Percentiles rank a stretch among this genome's conserved stretches.
These are phyloP conservation scores for Mucor velutinosus DNA, from an alignment of 371 early-diverging fungal species.

Conservation along the genomic window DNA sequence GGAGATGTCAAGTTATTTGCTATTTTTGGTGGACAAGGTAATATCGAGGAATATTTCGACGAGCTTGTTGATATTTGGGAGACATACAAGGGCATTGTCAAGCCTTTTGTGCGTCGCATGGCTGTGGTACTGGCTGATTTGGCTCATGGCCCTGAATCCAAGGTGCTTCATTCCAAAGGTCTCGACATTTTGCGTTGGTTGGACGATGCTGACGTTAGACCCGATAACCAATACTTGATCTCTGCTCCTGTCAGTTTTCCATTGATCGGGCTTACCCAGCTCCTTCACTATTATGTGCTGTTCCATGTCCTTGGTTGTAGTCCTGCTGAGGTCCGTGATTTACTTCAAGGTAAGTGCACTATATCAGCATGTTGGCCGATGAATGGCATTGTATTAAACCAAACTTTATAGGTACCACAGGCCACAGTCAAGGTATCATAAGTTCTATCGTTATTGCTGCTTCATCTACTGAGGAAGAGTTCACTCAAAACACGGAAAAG, in stretches of 20 bases:
- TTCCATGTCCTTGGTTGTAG: slow-evolving; percentile 57
- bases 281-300: slow-evolving; percentile 82
- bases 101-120: slow-evolving; percentile 80
- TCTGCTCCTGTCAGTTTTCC: slow-evolving; percentile 89
- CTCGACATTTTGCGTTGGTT: slow-evolving; percentile 90
- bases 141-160: slow-evolving; percentile 70
- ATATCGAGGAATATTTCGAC: slow-evolving; percentile 93
- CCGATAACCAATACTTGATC: slow-evolving; percentile 81
- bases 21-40: slow-evolving; percentile 97
- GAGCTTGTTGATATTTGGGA: slow-evolving; percentile 82
- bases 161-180: slow-evolving; percentile 79
- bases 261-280: slow-evolving; percentile 87
- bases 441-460: slow-evolving; percentile 90
- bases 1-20: slow-evolving; percentile 78
- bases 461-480: slow-evolving; percentile 81
- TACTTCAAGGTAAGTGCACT: slow-evolving; percentile 48
- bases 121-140: slow-evolving; percentile 71
- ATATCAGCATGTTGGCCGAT: not conserved
- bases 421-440: slow-evolving; percentile 95
- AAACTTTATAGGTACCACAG: slow-evolving; percentile 73
- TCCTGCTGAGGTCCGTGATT: slow-evolving; percentile 46
- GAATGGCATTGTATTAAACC: not conserved
- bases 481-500: slow-evolving; percentile 80
- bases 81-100: slow-evolving; percentile 82
- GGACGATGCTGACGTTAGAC: slow-evolving; percentile 80